phyloP scores from a whole-genome alignment of 2,329 filamentous ascomycete species.

The Trichoderma sp. region DNA sequence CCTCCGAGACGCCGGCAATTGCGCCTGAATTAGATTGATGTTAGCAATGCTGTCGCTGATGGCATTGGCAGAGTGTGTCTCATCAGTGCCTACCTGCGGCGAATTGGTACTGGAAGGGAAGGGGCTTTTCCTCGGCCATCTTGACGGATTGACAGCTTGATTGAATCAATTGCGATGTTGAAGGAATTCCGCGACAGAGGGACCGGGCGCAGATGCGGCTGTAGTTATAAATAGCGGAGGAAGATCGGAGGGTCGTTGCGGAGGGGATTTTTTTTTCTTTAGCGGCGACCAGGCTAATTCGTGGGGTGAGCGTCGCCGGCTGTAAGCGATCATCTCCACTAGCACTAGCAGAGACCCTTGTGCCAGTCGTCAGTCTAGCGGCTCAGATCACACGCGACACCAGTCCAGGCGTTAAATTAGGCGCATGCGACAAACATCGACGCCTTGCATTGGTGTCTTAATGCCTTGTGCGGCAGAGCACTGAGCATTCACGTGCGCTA shows the following conservation, averaged over 20 bases:
- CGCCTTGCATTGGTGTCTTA: background rate
- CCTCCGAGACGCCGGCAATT: constrained; percentile 96
- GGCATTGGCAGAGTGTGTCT: background rate
- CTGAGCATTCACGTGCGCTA: background rate
- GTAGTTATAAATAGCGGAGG: constrained; percentile 21
- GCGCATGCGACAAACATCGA: background rate
- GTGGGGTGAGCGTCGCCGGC: constrained; percentile 21
- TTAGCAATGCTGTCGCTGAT: constrained; percentile 21
- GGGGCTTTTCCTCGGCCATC: constrained; percentile 71
- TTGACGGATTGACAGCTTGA: constrained; percentile 36
- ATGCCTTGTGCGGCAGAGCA: background rate
- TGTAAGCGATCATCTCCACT: constrained; percentile 24
- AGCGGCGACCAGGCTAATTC: constrained; percentile 5
- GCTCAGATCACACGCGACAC: constrained; percentile 19
- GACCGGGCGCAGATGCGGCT: constrained; percentile 19
- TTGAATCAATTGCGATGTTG: constrained; percentile 11
- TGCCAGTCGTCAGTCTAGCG: background rate
- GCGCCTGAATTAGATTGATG: constrained; percentile 58
- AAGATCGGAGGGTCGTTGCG: constrained; percentile 24
- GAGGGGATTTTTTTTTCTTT: constrained; percentile 23
- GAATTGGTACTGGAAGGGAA: constrained; percentile 95
- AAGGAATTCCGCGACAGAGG: constrained; percentile 30
- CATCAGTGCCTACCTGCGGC: constrained; percentile 68
- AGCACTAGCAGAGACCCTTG: constrained; percentile 15
- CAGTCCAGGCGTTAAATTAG: background rate